Evolutionary conservation across 805 yeast genomes (phyloP), one percentile per base, ranked within the genome.

Genomic region (Lipomyces sp.): DNA sequence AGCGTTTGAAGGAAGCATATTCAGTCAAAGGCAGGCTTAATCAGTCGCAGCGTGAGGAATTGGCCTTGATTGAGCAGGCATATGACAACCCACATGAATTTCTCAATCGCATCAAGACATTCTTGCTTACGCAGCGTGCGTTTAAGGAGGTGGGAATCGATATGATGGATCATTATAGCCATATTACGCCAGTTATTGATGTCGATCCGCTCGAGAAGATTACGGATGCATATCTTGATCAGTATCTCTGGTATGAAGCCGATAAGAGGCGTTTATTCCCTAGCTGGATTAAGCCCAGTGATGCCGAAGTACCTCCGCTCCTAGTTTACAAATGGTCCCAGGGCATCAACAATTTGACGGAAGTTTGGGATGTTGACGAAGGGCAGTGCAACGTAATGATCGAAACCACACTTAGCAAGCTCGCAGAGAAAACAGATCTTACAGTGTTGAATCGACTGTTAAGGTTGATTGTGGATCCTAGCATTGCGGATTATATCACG

Each of bases 61-160:
- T 95, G 67, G 95, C 97, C 0, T 80, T 94, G 68, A 92, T 95
- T 57, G 99, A 95, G 75, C 96, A 92, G 74, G 98, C 98, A 0
- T 95, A 92, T 75, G 99, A 95, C 74, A 91, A 92, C 72, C 99
- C 99, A 0, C 97, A 92, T 76, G 98, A 96, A 74, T 89, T 93
- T 68, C 80, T 95, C 65, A 89, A 89, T 15, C 85, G 97, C 69
- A 85, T 95, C 64, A 95, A 95, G 77, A 88, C 89, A 73, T 87
- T 88, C 54, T 78, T 95, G 57, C 80, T 92, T 64, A 90, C 97
- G 0, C 97, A 93, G 76, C 82, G 98, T 68, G 95, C 92, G 8
- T 95, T 95, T 79, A 93, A 93, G 75, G 98, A 95, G 65, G 91
- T 89, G 1, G 86, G 87, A 1, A 75, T 95, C 48, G 94, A 92